phyloP scores from a whole-genome alignment of 352 stramenopile genomes.

The Pythium rhizo-oryzae region DNA sequence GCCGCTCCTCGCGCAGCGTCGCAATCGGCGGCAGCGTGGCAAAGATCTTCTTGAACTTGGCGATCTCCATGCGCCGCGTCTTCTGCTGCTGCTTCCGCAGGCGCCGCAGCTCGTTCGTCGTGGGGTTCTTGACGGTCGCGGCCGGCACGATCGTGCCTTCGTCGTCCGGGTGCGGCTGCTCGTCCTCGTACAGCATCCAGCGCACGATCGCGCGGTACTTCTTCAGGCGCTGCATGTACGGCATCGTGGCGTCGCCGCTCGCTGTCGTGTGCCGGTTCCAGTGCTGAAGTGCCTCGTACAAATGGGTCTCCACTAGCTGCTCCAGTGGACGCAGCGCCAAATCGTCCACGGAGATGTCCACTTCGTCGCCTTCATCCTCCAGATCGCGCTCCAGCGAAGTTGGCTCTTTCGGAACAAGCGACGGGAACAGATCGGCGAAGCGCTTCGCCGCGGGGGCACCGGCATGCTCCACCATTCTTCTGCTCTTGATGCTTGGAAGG shows the following conservation, averaged over 20 bases:
- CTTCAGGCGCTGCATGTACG: slow-evolving; percentile 57
- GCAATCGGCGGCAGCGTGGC: slow-evolving; percentile 44
- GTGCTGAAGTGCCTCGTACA: slow-evolving; percentile 57
- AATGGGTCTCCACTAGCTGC: slow-evolving; percentile 50
- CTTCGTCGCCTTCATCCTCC: slow-evolving; percentile 4
- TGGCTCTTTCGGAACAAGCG: slow-evolving; percentile 28
- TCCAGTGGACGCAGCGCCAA: slow-evolving; percentile 55
- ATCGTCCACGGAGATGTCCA: slow-evolving; percentile 63
- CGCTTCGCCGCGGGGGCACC: slow-evolving; percentile 6
- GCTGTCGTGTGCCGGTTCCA: slow-evolving; percentile 67
- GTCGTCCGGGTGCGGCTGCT: slow-evolving; percentile 25
- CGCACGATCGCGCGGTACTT: slow-evolving; percentile 62
- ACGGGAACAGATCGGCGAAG: slow-evolving; percentile 57
- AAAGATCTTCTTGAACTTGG: slow-evolving; percentile 37
- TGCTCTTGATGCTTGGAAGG: background rate
- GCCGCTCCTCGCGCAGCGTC: slow-evolving; percentile 41
- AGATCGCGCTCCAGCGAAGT: slow-evolving; percentile 11
- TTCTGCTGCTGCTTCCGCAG: slow-evolving; percentile 23
- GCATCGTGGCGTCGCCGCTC: slow-evolving; percentile 47
- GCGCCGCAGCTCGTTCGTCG: slow-evolving; percentile 16
- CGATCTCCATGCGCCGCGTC: slow-evolving; percentile 33
- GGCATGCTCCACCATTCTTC: background rate
- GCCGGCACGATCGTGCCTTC: slow-evolving; percentile 5
- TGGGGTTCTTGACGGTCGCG: slow-evolving; percentile 24
- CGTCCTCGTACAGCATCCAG: slow-evolving; percentile 49